These are phyloP conservation scores for Eragrostis tef DNA, from an alignment of 202 grass and related monocot genomes.

Conservation along the genomic window DNA sequence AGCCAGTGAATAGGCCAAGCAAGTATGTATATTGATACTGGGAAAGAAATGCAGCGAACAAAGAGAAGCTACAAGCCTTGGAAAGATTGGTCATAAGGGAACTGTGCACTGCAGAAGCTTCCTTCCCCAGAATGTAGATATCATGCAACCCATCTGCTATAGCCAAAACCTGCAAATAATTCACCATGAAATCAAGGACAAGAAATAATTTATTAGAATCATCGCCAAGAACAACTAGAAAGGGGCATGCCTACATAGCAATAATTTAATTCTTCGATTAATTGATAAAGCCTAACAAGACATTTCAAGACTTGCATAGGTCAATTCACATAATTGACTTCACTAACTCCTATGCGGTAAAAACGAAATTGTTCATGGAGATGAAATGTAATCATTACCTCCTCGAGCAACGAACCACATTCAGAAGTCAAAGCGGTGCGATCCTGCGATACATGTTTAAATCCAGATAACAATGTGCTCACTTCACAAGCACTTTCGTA, in stretches of 20 bases:
- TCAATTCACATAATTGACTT: conserved; percentile 29
- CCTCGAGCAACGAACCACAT: conserved; percentile 93
- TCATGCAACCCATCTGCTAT: conserved; percentile 94
- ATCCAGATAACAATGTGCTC: conserved; percentile 74
- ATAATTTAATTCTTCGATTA: conserved; percentile 35
- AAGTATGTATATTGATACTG: conserved; percentile 42
- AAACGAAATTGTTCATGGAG: conserved; percentile 35
- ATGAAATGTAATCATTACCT: conserved; percentile 61
- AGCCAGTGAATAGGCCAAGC: conserved; percentile 25
- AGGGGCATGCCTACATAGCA: not conserved
- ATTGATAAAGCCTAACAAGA: conserved; percentile 14
- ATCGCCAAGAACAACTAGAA: conserved; percentile 34
- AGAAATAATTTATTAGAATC: conserved; percentile 27
- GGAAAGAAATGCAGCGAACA: conserved; percentile 41
- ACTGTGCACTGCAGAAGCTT: conserved; percentile 74
- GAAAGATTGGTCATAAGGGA: conserved; percentile 82
- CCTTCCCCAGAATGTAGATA: conserved; percentile 77
- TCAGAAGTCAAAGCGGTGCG: conserved; percentile 91
- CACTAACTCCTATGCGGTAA: conserved; percentile 24
- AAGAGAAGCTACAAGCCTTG: conserved; percentile 59
- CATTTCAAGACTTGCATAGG: no score
- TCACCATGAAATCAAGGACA: conserved; percentile 45
- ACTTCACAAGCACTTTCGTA: conserved; percentile 61
- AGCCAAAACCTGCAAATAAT: conserved; percentile 80
- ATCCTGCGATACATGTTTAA: conserved; percentile 78